Evolutionary conservation across 169 alveolate species (phyloP), one percentile per base, ranked within the genome.

Genomic region (Miamiensis avidus): DNA sequence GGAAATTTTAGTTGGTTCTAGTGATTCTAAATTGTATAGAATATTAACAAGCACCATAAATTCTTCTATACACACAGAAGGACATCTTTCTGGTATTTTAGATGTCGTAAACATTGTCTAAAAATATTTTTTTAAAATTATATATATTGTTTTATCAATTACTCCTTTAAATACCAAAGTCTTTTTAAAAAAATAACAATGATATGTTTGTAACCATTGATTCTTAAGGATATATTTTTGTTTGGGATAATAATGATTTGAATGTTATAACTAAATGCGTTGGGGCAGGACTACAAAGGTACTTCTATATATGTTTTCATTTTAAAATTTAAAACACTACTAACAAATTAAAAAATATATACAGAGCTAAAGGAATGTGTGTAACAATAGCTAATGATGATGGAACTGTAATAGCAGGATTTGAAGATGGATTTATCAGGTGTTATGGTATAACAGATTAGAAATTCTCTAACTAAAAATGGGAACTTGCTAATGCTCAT

Each of bases 401-500:
- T 82, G 94, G 93, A 27, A 81, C 91, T 33, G 31, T 94, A 0
- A 74, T 92, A 0, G 84, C 94, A 82, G 96, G 96, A 31, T 93
- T 95, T 90, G 88, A 90, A 33, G 97, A 96, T 89, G 97, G 97
- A 0, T 90, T 89, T 82, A 88, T 93, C 29, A 87, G 96, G 87
- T 84, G 85, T 25, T 85, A 69, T 78, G 30, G 31, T 49, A 74
- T 85, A 16, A 78, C 89, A 30, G 78, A 85, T 73, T 77, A 85
- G 30, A 75, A 76, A 34, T 79, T 32, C n/a, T 85, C 89, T 28
- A 81, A 85, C 32, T 73, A 79, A 0, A 33, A 84, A 30, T 93
- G 96, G 97, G 96, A 93, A 30, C 88, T 94, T n/a, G 94, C 93
- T 25, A 86, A 88, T 69, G 96, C 96, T 69, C 98, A 95, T 87